Base-by-base conservation (phyloP, 306 rosid species). In the Pterocarpus santalinus region DNA sequence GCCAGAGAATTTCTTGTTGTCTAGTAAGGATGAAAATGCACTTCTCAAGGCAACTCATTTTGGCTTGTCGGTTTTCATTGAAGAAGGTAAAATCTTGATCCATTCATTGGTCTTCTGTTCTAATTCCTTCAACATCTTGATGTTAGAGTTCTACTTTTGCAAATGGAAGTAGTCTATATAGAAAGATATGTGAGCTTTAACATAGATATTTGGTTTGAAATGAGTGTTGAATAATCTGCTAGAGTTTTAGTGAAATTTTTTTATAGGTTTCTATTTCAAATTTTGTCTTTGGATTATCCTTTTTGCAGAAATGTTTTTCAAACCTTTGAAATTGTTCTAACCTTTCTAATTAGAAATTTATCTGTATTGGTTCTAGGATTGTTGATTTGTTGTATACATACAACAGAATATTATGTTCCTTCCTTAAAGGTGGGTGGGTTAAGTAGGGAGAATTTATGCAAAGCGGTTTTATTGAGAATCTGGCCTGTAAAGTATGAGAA, bases 1-100 rank as follows among this genome's bases (percentile, higher is more conserved):
- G 84, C 98, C 98, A 35, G 97, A 94, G 91, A 94, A 94, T 88
- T 92, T 94, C 90, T 88, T 94, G 86, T 83, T 94, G 6, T 86
- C 98, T 56, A 85, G 94, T 83, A 92, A 89, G 86, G 94, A 87
- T 36, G 97, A 90, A 80, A 78, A 72, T 80, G 94, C 94, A 32
- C 90, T 90, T 81, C 83, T 94, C 74, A 94, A 94, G 83, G 97
- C 97, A 5, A 94, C 97, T 0, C 97, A 94, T 91, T 94, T 94
- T 68, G 98, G 98, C 57, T 80, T 92, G 86, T 94, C 97, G 0
- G 97, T 92, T 72, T 94, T 90, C 81, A 92, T 94, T n/a, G 94
- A 94, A 78, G 97, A 94, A 80, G 98, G 98, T 94, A 81, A 73
- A 75, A 16, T 16, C 73, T 83, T 81, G 2, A 69, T 74, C 43